Conservation (phyloP, 768 basidiomycete genomes). For the Collybia mongolica region DNA sequence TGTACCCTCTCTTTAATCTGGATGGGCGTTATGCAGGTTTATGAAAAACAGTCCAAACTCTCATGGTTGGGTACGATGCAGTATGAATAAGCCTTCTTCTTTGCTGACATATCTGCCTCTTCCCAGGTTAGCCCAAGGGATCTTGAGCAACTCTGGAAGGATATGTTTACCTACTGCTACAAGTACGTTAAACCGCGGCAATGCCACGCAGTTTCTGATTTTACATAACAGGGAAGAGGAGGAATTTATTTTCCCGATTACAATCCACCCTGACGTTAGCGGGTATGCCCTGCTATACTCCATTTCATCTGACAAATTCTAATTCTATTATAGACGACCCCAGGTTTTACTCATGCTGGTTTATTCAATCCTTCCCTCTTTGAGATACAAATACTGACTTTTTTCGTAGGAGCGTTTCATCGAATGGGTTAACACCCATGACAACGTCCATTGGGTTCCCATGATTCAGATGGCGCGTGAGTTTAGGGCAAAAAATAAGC, state of each 20-base stretch:
- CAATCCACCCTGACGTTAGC: constrained; percentile 78
- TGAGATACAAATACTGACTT: not conserved
- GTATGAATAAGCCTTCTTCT: not conserved
- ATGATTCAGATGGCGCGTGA: constrained; percentile 68
- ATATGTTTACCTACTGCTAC: constrained; percentile 69
- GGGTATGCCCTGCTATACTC: constrained; percentile 37
- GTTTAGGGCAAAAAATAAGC: constrained; percentile 52
- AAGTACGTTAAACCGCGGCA: constrained; percentile 28
- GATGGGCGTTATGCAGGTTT: constrained; percentile 43
- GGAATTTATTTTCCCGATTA: constrained; percentile 71
- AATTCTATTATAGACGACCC: constrained; percentile 40
- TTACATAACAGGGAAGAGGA: constrained; percentile 48
- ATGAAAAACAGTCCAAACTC: constrained; percentile 67
- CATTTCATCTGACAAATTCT: constrained; percentile 2
- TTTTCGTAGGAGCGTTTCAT: constrained; percentile 61
- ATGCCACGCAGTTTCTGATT: not conserved
- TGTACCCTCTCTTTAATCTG: constrained; percentile 3
- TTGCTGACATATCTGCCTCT: not conserved
- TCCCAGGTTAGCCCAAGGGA: constrained; percentile 59
- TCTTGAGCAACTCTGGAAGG: constrained; percentile 76
- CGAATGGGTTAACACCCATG: constrained; percentile 71
- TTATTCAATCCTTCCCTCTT: constrained; percentile 6
- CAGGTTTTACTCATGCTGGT: constrained; percentile 77
- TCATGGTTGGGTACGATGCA: constrained; percentile 61
- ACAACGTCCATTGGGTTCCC: constrained; percentile 67